These are phyloP conservation scores for Filobasidium wieringae DNA, from an alignment of 768 basidiomycete genomes.

Conservation along the genomic window DNA sequence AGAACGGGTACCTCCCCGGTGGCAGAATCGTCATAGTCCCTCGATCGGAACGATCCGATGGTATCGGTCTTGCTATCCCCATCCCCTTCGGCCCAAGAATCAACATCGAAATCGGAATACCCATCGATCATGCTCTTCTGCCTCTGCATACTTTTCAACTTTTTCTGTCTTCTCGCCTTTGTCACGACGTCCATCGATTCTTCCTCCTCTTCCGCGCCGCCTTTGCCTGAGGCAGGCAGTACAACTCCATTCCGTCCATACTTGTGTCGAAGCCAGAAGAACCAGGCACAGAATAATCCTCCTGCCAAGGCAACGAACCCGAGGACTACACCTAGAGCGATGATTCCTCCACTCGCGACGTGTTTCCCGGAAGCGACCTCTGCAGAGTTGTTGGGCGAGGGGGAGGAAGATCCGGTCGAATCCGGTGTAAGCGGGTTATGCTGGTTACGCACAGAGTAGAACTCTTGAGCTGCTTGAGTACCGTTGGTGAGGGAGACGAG, in stretches of 20 bases:
- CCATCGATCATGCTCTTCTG: constrained; percentile 38
- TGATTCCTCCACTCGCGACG: constrained; percentile 25
- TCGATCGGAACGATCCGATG: neutral
- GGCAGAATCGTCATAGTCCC: neutral
- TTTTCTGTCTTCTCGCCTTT: constrained; percentile 16
- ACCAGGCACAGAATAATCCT: constrained; percentile 35
- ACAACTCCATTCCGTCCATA: constrained; percentile 24
- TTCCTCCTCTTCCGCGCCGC: neutral
- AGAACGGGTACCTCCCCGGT: neutral
- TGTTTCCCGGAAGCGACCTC: constrained; percentile 7
- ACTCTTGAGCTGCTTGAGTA: constrained; percentile 30
- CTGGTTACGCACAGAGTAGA: constrained; percentile 31
- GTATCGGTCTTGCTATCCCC: neutral
- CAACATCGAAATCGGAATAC: constrained; percentile 29
- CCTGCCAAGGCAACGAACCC: constrained; percentile 34
- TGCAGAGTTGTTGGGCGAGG: neutral
- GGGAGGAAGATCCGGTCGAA: neutral
- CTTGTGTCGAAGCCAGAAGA: constrained; percentile 35
- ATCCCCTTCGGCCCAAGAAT: constrained; percentile 24
- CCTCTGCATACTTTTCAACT: constrained; percentile 25
- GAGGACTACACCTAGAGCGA: constrained; percentile 24
- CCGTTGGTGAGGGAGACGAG: constrained; percentile 32
- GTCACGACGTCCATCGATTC: neutral
- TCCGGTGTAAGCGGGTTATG: constrained; percentile 7
- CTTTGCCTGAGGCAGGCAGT: neutral